Conservation (phyloP, 768 basidiomycete species). For the Podaxis sp. region DNA sequence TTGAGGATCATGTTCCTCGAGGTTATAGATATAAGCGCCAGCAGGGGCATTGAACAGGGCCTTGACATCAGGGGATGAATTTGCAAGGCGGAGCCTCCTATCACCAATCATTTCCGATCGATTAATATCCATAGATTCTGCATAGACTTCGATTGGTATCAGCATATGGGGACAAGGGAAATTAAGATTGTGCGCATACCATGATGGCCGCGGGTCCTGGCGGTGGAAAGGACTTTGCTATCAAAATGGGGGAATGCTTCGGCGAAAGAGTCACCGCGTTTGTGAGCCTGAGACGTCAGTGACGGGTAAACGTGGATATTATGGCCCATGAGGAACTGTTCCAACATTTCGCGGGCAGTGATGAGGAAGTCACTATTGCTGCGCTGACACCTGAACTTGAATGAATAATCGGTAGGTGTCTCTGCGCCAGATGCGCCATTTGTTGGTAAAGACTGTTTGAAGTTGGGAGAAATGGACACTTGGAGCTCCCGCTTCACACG, state of each 20-base stretch:
- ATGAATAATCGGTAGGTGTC: conserved; percentile 75
- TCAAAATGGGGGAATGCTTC: conserved; percentile 97
- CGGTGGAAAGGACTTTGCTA: conserved; percentile 85
- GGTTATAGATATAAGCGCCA: conserved; percentile 64
- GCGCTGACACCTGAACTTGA: conserved; percentile 94
- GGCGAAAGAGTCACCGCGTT: conserved; percentile 88
- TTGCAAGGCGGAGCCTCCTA: conserved; percentile 76
- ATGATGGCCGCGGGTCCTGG: conserved; percentile 59
- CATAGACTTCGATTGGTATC: conserved; percentile 7
- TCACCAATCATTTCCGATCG: conserved; percentile 70
- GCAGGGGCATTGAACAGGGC: conserved; percentile 88
- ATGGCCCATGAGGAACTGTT: conserved; percentile 84
- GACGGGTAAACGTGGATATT: conserved; percentile 83
- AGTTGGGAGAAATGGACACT: conserved; percentile 82
- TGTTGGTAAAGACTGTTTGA: conserved; percentile 48
- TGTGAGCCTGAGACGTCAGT: conserved; percentile 75
- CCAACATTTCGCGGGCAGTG: conserved; percentile 88
- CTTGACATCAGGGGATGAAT: conserved; percentile 93
- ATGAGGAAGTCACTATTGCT: conserved; percentile 93
- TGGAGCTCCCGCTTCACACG: conserved; percentile 93
- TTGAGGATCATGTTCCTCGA: conserved; percentile 64
- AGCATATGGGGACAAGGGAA: background rate
- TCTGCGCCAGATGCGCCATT: conserved; percentile 51
- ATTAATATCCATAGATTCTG: conserved; percentile 79
- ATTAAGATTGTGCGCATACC: conserved; percentile 30